Evolutionary conservation across 129 eudicot species (phyloP).

Genomic region (Flaveria ramosissima): DNA sequence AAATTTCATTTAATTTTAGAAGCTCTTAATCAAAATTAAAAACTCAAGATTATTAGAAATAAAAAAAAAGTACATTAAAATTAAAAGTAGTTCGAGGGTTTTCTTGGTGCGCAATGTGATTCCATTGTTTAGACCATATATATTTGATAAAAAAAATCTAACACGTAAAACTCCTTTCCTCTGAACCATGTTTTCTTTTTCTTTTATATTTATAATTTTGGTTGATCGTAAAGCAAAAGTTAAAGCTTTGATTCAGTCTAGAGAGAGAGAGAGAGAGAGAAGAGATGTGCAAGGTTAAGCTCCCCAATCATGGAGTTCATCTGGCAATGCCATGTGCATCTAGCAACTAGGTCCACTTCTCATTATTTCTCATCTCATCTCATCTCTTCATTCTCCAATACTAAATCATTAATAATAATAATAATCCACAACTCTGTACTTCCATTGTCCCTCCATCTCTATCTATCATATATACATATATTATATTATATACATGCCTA

Average conservation of each 20-base stretch:
- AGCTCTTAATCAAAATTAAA: no score
- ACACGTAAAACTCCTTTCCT: not conserved
- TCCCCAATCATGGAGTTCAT: slow-evolving; percentile 61
- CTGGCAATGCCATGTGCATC: slow-evolving; percentile 92
- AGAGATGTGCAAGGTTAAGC: slow-evolving; percentile 44
- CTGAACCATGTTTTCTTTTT: not conserved
- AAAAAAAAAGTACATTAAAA: no score
- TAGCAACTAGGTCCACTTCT: slow-evolving; percentile 58
- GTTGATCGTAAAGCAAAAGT: slow-evolving; percentile 12
- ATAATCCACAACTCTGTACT: slow-evolving; percentile 42
- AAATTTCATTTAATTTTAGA: no score
- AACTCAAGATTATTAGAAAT: no score
- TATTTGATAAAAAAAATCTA: not conserved
- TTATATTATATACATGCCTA: slow-evolving; percentile 9
- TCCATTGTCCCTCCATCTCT: slow-evolving; percentile 34
- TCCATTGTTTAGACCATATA: not conserved
- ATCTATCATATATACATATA: slow-evolving; percentile 20
- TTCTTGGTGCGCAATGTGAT: not conserved
- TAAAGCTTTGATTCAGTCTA: slow-evolving; percentile 27
- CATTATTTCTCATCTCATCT: slow-evolving; percentile 49
- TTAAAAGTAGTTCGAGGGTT: no score
- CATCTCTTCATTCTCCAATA: slow-evolving; percentile 31
- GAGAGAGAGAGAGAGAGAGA: slow-evolving; percentile 24
- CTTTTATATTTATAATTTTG: not conserved
- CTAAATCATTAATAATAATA: slow-evolving; percentile 21